These are phyloP conservation scores for Areca catechu DNA, from an alignment of 176 grass and related monocot genomes.

Conservation along the genomic window DNA sequence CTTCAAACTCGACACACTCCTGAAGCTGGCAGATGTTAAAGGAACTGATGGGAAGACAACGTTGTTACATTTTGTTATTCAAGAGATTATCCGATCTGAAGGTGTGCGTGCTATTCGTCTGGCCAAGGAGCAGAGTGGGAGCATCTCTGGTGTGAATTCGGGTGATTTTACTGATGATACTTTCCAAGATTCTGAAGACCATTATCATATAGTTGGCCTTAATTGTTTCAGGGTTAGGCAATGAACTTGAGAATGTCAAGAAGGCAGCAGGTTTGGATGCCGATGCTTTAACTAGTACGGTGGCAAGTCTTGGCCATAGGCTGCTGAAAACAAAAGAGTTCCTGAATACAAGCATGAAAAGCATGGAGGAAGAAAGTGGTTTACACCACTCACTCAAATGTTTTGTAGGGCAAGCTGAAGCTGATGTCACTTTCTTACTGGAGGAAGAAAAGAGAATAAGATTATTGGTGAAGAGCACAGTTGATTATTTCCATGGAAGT, in stretches of 20 bases:
- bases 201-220: constrained; percentile 51
- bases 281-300: constrained; percentile 49
- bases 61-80: constrained; percentile 77
- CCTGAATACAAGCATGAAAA: constrained; percentile 57
- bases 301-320: constrained; percentile 47
- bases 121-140: constrained; percentile 29
- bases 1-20: constrained; percentile 81
- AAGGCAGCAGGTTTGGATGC: constrained; percentile 65
- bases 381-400: constrained; percentile 50
- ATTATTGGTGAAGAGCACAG: constrained; percentile 43
- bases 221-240: constrained; percentile 54
- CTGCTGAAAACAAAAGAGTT: constrained; percentile 66
- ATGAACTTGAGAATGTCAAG: constrained; percentile 63
- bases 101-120: constrained; percentile 43
- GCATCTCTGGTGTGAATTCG: constrained; percentile 10
- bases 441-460: constrained; percentile 77
- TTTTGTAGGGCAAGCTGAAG: constrained; percentile 45
- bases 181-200: constrained; percentile 39
- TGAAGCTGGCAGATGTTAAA: constrained; percentile 79
- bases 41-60: constrained; percentile 85
- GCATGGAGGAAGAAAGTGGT: constrained; percentile 53
- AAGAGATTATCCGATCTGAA: constrained; percentile 75
- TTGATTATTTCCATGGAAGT: constrained; percentile 66
- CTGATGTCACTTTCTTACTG: constrained; percentile 37
- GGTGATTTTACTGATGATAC: constrained; percentile 20